Percentiles rank a stretch among this genome's conserved stretches.
phyloP scores from a whole-genome alignment of 1,139 yeast species.

The Scheffersomyces segobiensis region DNA sequence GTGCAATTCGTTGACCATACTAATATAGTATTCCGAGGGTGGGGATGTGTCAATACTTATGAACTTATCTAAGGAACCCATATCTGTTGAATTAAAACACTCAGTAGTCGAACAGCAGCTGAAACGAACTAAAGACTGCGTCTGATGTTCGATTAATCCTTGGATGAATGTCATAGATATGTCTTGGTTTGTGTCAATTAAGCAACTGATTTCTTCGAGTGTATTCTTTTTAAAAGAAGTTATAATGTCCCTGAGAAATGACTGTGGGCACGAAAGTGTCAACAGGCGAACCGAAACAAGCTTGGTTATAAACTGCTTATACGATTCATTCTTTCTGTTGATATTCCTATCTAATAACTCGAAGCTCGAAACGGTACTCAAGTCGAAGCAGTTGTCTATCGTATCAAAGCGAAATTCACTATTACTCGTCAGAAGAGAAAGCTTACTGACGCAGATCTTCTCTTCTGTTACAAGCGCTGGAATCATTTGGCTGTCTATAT shows the following conservation, averaged over 20 bases:
- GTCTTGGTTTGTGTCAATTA: background rate
- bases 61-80: background rate
- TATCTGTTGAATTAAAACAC: background rate
- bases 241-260: background rate
- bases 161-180: background rate
- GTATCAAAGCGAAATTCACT: background rate
- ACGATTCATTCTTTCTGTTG: background rate
- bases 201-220: background rate
- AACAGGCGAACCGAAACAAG: slow-evolving; percentile 2
- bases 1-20: background rate
- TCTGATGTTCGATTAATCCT: background rate
- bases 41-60: background rate
- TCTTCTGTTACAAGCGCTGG: background rate
- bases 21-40: background rate
- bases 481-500: background rate
- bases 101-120: background rate
- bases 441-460: background rate
- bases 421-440: background rate
- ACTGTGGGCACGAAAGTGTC: background rate
- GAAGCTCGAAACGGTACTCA: background rate
- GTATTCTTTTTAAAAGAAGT: background rate
- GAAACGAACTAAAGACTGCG: background rate
- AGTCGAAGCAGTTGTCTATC: background rate
- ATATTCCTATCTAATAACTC: background rate
- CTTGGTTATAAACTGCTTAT: background rate